Evolutionary conservation across 305 asterid species (phyloP).

Genomic region (Fraxinus greggii): DNA sequence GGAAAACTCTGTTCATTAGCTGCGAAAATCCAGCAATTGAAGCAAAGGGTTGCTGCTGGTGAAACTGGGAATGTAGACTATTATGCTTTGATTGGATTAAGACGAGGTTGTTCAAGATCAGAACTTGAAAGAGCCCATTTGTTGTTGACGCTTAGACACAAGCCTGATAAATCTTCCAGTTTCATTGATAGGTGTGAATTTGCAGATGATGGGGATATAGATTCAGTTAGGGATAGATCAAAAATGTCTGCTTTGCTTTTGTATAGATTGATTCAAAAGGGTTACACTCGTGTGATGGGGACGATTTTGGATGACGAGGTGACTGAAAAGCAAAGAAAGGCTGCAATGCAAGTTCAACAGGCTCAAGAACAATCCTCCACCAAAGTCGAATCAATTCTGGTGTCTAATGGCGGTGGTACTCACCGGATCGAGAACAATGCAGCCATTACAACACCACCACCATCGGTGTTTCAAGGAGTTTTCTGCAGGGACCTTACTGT

Average conservation of each 20-base stretch:
- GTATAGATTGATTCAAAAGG: constrained; percentile 84
- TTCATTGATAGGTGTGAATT: constrained; percentile 82
- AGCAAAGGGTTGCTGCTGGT: constrained; percentile 48
- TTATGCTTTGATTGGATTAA: constrained; percentile 66
- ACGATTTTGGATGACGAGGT: constrained; percentile 66
- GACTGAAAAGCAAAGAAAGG: constrained; percentile 55
- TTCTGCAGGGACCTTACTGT: background rate
- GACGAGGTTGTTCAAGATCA: constrained; percentile 74
- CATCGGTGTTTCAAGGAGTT: background rate
- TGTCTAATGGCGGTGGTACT: background rate
- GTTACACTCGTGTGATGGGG: constrained; percentile 51
- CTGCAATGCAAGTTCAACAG: constrained; percentile 38
- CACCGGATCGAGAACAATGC: background rate
- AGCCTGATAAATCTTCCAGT: constrained; percentile 70
- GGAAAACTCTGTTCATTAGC: constrained; percentile 77
- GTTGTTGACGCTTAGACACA: constrained; percentile 68
- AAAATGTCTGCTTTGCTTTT: constrained; percentile 67
- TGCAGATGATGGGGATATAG: constrained; percentile 67
- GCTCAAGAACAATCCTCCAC: constrained; percentile 18
- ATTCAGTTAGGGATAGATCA: constrained; percentile 63
- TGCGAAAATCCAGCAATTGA: constrained; percentile 60
- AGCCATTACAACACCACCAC: background rate
- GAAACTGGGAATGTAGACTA: constrained; percentile 80
- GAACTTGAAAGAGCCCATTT: constrained; percentile 81
- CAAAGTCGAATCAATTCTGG: background rate